A percentile compares a stretch with the other conserved stretches of the same genome.
phyloP scores from a whole-genome alignment of 2,329 filamentous ascomycete genomes.

The Stagonosporopsis cucurbitacearum region DNA sequence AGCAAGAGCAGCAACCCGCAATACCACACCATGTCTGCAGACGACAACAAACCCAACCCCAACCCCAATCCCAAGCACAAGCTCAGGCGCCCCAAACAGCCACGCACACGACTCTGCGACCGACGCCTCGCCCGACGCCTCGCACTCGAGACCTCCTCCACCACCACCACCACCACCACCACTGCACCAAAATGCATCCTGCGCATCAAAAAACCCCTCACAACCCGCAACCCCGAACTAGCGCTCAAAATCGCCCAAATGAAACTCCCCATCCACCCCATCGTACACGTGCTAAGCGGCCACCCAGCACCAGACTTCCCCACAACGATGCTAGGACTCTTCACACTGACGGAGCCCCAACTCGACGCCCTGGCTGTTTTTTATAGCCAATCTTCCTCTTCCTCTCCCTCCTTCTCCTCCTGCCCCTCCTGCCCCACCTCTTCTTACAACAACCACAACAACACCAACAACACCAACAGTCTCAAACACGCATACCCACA shows the following conservation, averaged over 20 bases:
- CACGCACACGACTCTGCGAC: constrained; percentile 18
- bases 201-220: constrained; percentile 18
- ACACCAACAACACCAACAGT: no score
- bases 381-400: constrained; percentile 70
- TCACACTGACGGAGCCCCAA: constrained; percentile 73
- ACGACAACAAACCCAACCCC: constrained; percentile 20
- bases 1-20: no score
- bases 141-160: no score
- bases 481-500: constrained; percentile 65
- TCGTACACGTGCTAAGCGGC: constrained; percentile 66
- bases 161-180: no score
- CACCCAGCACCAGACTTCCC: constrained; percentile 71
- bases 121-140: constrained; percentile 13
- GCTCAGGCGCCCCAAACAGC: constrained; percentile 21
- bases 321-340: constrained; percentile 70
- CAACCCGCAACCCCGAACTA: constrained; percentile 55
- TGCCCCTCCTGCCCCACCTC: no score
- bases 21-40: no score
- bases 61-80: constrained; percentile 8
- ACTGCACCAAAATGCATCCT: neutral
- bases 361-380: constrained; percentile 73
- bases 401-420: neutral
- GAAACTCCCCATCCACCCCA: constrained; percentile 68
- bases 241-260: constrained; percentile 69
- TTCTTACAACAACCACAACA: no score